Evolutionary conservation across 1,284 basidiomycete genomes (phyloP).

Genomic region (Puccinia novopanici): DNA sequence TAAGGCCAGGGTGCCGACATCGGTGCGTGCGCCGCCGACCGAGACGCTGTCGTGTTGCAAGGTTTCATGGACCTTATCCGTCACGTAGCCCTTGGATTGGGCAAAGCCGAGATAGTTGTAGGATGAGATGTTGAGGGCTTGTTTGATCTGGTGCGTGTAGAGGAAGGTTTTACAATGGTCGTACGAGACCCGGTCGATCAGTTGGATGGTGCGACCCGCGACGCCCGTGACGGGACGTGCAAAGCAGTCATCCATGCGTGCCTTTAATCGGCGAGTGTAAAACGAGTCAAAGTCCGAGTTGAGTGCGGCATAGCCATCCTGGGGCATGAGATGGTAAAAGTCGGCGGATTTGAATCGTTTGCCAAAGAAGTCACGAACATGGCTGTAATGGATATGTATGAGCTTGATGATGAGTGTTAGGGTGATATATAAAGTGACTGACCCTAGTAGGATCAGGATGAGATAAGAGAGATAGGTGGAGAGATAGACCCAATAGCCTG

Average conservation of each 20-base stretch:
- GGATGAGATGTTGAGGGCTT: conserved; percentile 92
- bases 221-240: conserved; percentile 90
- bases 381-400: conserved; percentile 68
- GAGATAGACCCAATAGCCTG: conserved; percentile 54
- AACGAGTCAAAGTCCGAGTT: conserved; percentile 99
- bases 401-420: conserved; percentile 23
- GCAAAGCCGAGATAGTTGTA: conserved; percentile 99
- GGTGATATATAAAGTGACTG: not conserved
- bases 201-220: conserved; percentile 85
- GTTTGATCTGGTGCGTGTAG: conserved; percentile 77
- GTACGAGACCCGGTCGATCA: conserved; percentile 79
- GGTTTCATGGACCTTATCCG: conserved; percentile 78
- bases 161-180: conserved; percentile 81
- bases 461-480: conserved; percentile 57
- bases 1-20: conserved; percentile 80
- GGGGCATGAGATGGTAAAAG: conserved; percentile 79
- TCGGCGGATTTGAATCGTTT: conserved; percentile 74
- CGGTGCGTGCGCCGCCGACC: conserved; percentile 74
- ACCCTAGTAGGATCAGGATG: conserved; percentile 48
- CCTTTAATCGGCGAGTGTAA: conserved; percentile 93
- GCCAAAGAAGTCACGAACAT: conserved; percentile 91
- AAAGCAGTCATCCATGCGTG: conserved; percentile 94
- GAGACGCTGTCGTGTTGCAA: conserved; percentile 67
- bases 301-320: conserved; percentile 87
- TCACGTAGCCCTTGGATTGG: conserved; percentile 86